phyloP scores from a whole-genome alignment of 208 protist species.

The Trypanosoma lewisi region DNA sequence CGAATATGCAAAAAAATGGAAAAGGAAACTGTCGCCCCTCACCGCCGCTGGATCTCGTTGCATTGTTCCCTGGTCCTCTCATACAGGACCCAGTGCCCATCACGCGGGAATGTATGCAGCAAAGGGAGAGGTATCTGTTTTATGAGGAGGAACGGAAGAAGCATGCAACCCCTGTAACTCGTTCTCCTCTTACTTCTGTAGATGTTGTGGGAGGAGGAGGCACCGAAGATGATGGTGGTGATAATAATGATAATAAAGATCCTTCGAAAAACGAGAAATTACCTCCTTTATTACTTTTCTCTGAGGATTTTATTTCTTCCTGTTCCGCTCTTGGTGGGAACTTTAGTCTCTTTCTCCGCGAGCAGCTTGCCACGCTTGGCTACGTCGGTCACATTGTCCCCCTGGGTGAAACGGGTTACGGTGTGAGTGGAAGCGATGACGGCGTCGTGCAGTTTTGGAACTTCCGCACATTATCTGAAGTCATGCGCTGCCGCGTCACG shows the following conservation, averaged over 20 bases:
- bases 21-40: not conserved
- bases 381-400: slow-evolving; percentile 44
- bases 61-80: slow-evolving; percentile 62
- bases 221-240: not conserved
- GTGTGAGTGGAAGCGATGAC: slow-evolving; percentile 71
- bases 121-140: slow-evolving; percentile 29
- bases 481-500: slow-evolving; percentile 65
- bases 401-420: slow-evolving; percentile 34
- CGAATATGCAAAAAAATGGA: not conserved
- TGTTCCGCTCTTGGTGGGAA: not conserved
- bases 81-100: slow-evolving; percentile 29
- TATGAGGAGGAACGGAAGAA: slow-evolving; percentile 6
- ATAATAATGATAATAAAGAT: not conserved
- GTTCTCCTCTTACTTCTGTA: no score
- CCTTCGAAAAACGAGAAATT: no score
- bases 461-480: slow-evolving; percentile 42
- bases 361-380: slow-evolving; percentile 31
- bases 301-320: slow-evolving; percentile 17
- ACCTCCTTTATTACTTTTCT: slow-evolving; percentile 28
- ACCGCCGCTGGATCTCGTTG: slow-evolving; percentile 36
- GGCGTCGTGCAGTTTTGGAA: slow-evolving; percentile 87
- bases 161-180: no score
- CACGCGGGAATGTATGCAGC: slow-evolving; percentile 26
- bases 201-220: no score
- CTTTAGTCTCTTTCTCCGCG: slow-evolving; percentile 19